These are phyloP conservation scores for Annulohypoxylon maeteangense DNA, from an alignment of 495 filamentous ascomycete genomes.

Conservation along the genomic window DNA sequence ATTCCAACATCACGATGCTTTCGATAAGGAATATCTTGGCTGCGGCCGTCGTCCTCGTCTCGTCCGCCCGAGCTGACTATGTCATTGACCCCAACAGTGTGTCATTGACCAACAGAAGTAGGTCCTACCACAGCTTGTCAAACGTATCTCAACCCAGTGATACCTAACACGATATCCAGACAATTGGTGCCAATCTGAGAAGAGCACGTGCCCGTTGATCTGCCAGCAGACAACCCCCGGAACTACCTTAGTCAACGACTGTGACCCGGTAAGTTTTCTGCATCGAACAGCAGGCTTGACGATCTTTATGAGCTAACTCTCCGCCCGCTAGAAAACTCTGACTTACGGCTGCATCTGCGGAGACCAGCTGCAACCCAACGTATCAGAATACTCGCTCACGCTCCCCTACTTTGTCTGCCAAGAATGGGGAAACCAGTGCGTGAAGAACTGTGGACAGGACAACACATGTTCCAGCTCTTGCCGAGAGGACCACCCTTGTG, in stretches of 20 bases:
- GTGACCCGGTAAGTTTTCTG: constrained; percentile 71
- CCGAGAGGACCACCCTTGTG: constrained; percentile 79
- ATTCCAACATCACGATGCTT: constrained; percentile 54
- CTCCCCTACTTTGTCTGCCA: constrained; percentile 87
- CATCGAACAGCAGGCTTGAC: background rate
- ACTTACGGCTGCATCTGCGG: constrained; percentile 79
- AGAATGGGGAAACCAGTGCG: constrained; percentile 77
- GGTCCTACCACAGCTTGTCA: constrained; percentile 25
- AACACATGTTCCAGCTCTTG: constrained; percentile 71
- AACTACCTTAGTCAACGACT: constrained; percentile 68
- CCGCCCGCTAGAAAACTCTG: constrained; percentile 65
- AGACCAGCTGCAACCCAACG: constrained; percentile 76
- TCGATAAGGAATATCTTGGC: constrained; percentile 58
- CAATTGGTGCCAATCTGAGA: constrained; percentile 76
- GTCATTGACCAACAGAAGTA: constrained; percentile 55
- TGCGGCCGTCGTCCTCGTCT: constrained; percentile 55
- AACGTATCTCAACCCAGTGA: background rate
- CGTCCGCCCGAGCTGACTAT: constrained; percentile 58
- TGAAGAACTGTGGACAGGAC: constrained; percentile 66
- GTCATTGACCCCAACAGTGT: constrained; percentile 71
- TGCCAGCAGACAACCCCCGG: constrained; percentile 74
- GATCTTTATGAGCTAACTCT: constrained; percentile 30
- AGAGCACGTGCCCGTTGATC: constrained; percentile 76
- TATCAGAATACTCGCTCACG: constrained; percentile 84
- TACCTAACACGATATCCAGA: constrained; percentile 56